Evolutionary conservation across 1,284 basidiomycete species (phyloP).

Genomic region (Phylloporus sp.): DNA sequence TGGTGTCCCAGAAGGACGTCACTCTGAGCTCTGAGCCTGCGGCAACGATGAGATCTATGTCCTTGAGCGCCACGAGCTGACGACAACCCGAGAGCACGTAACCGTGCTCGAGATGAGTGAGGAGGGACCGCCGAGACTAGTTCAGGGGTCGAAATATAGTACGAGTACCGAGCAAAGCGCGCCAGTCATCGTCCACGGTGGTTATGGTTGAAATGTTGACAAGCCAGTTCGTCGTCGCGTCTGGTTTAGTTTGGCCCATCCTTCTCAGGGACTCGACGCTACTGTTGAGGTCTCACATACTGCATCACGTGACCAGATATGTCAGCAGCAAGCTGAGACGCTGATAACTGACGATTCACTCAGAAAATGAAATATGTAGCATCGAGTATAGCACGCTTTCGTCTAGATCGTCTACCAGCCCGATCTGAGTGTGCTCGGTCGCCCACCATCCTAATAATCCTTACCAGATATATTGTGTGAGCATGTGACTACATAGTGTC

Average conservation of each 20-base stretch:
- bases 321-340: too few relatives aligned
- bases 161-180: conserved; percentile 55
- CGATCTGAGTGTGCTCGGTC: too few relatives aligned
- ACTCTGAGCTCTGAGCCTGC: conserved; percentile 83
- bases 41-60: conserved; percentile 86
- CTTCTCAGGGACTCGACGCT: conserved; percentile 41
- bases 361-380: too few relatives aligned
- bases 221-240: conserved; percentile 29
- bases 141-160: conserved; percentile 59
- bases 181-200: conserved; percentile 53
- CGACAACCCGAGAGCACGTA: conserved; percentile 46
- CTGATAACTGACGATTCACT: too few relatives aligned
- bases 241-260: conserved; percentile 22
- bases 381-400: too few relatives aligned
- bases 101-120: conserved; percentile 35
- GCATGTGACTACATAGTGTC: too few relatives aligned
- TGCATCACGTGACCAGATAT: too few relatives aligned
- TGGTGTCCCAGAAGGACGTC: conserved; percentile 71
- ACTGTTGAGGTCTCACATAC: conserved; percentile 39
- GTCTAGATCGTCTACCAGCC: too few relatives aligned
- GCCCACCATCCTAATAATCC: too few relatives aligned
- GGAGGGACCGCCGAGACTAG: conserved; percentile 53
- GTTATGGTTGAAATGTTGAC: conserved; percentile 14
- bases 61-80: conserved; percentile 77
- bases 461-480: too few relatives aligned